phyloP scores from a whole-genome alignment of 495 filamentous ascomycete genomes.

The Xylaria curta region DNA sequence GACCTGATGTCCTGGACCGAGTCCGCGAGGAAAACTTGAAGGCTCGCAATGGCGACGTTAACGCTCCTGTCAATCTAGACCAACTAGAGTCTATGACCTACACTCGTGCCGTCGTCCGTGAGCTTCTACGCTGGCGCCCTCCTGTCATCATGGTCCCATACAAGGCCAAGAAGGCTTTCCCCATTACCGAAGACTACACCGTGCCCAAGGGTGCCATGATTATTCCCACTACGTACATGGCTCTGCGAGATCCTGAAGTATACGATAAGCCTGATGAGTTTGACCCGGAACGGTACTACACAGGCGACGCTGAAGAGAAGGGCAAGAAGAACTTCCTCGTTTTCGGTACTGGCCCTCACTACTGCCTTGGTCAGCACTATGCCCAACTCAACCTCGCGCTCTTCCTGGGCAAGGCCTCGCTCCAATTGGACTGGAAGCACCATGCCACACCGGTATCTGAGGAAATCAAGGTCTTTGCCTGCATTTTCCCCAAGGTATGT shows the following conservation, averaged over 20 bases:
- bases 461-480: slow-evolving; percentile 98
- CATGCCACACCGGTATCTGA: slow-evolving; percentile 79
- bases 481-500: slow-evolving; percentile 93
- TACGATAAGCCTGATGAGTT: slow-evolving; percentile 90
- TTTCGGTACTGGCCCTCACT: slow-evolving; percentile 95
- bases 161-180: slow-evolving; percentile 92
- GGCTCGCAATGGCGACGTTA: slow-evolving; percentile 76
- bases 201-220: slow-evolving; percentile 95
- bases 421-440: slow-evolving; percentile 91
- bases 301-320: slow-evolving; percentile 82
- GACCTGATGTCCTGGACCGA: slow-evolving; percentile 87
- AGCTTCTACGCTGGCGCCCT: slow-evolving; percentile 92
- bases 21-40: slow-evolving; percentile 90
- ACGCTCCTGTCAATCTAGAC: slow-evolving; percentile 76
- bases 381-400: slow-evolving; percentile 88
- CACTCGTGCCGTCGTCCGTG: slow-evolving; percentile 91
- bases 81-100: slow-evolving; percentile 87
- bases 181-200: slow-evolving; percentile 85
- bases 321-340: slow-evolving; percentile 97
- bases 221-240: slow-evolving; percentile 86
- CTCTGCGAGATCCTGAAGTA: slow-evolving; percentile 90
- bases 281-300: slow-evolving; percentile 91
- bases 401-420: slow-evolving; percentile 93
- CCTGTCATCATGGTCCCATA: slow-evolving; percentile 99
- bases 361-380: slow-evolving; percentile 95